Evolutionary conservation across 169 alveolate species (phyloP), one percentile per base, ranked within the genome.

Genomic region (Babesia sp.): DNA sequence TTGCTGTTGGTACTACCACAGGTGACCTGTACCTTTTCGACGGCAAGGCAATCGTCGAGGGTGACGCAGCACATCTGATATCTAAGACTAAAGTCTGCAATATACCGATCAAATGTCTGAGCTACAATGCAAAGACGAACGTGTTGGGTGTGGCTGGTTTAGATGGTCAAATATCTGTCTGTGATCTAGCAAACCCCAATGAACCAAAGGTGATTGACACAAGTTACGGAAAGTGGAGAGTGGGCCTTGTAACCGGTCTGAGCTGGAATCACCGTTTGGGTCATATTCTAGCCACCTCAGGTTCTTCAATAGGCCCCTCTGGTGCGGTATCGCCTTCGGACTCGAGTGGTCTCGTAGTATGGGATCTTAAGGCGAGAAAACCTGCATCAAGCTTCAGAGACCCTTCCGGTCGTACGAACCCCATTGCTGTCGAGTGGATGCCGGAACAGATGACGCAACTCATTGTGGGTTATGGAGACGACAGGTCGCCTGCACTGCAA

Each of bases 361-460:
- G 95, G 95, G 95, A 91, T 53, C 85, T 91, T 26, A 91, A 91
- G 89, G 77, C 87, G 41, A 78, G 84, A 46, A 91, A 90, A 57
- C 84, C 95, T 1, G 95, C 95, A 22, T 86, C 89, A 16, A 77
- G 92, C 50, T 91, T 91, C 83, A 71, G 95, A 20, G 95, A 91
- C 51, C 94, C 93, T 9, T 89, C 90, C 9, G 92, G 85, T 41
- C 73, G 95, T 56, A 82, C 86, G 4, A 90, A 90, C 36, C 92
- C 95, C 20, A 84, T 91, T 14, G 83, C 95, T 29, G 54, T 91
- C 41, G 91, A 82, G 11, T 91, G 95, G 95, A 81, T 91, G 59
- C 90, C 94, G 4, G 91, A 90, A 58, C 95, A 91, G 20, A 91
- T 92, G 66, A 91, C 95, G 0, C 95, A 91, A 56, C 79, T 91